Base-by-base conservation (phyloP, 2,329 filamentous ascomycete species). In the Fusarium heterosporum region DNA sequence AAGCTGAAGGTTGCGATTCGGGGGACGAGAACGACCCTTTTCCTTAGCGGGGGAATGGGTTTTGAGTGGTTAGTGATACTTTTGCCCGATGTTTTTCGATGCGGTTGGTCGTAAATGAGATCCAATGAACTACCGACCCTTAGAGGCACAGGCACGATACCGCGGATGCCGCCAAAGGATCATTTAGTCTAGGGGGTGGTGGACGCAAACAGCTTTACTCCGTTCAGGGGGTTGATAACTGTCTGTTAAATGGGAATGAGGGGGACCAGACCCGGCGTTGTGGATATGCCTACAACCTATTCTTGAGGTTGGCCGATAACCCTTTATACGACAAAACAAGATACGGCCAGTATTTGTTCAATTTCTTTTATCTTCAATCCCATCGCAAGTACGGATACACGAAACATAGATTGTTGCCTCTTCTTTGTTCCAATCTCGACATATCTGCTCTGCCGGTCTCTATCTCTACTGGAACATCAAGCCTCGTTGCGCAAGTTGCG, bases 1-100 rank as follows among this genome's bases (percentile, higher is more conserved):
- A 55, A 66, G 56, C 39, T 64, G 61, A 54, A 22, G 49, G 45
- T 34, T 51, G 50, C 51, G 42, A 61, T 67, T 65, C 64, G 65
- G 60, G 64, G 64, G 59, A 64, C 48, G 19, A 41, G 45, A 41
- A 19, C 43, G 53, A 59, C 59, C 61, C 52, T 64, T 64, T 60
- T 68, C 64, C 54, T 47, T 42, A 56, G 47, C 53, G 53, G 58
- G 36, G 52, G 22, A 22, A 63, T 10, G 34, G 14, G 13, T 46
- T 56, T 49, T 60, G 55, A 62, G 49, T 70, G 68, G 55, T 51
- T 28, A 17, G 19, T 43, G 47, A 53, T 43, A 47, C 42, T 61
- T 53, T 60, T 49, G 29, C 36, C 22, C 4, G 4, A 22, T 61
- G 55, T 40, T 42, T 61, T 30, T 26, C 38, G 36, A 46, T 22